Conservation (phyloP, 139 green algal species). For the Auxenochlorella pyrenoidosa region DNA sequence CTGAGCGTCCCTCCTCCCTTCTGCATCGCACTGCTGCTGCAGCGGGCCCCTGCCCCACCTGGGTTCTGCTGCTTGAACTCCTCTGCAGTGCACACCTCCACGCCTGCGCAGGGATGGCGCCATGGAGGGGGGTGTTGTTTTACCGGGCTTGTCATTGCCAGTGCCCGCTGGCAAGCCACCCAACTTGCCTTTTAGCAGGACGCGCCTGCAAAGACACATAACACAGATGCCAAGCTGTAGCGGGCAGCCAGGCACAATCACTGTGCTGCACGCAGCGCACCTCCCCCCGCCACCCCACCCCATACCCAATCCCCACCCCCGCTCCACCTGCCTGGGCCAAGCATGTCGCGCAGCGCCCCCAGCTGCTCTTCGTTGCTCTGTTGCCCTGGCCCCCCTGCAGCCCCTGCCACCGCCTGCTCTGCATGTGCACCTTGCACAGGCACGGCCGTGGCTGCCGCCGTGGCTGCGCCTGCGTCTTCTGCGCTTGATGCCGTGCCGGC, state of each 20-base stretch:
- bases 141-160: no score
- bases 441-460: neutral
- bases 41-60: neutral
- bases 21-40: neutral
- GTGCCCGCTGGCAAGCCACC: no score
- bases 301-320: no score
- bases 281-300: no score
- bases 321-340: neutral
- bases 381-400: neutral
- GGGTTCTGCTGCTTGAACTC: neutral
- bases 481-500: neutral
- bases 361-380: constrained; percentile 7
- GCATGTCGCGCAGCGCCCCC: neutral
- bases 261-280: neutral
- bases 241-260: neutral
- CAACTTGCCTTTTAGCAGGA: no score
- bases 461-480: neutral
- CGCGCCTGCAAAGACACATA: no score
- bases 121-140: no score
- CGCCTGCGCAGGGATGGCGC: neutral
- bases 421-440: neutral
- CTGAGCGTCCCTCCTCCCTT: no score
- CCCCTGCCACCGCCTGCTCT: neutral
- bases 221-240: no score
- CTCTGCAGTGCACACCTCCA: constrained; percentile 11